phyloP scores from a whole-genome alignment of 305 asterid genomes.

The Plantago rigida region DNA sequence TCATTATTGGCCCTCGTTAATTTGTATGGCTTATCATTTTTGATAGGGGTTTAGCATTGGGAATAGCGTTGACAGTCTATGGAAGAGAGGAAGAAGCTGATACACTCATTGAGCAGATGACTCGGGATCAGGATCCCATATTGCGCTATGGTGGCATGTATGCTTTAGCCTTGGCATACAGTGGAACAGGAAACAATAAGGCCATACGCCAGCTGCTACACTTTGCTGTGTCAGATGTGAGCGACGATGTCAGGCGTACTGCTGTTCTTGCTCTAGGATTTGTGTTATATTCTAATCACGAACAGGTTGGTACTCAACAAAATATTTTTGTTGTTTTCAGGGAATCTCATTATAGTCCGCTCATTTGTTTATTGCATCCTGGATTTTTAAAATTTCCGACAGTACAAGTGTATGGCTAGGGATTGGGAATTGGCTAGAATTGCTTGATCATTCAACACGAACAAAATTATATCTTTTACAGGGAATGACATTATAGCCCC shows the following conservation, averaged over 20 bases:
- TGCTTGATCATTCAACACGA: too few species aligned
- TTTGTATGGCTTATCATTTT: conserved; percentile 17
- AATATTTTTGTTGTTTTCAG: too few species aligned
- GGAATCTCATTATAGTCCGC: too few species aligned
- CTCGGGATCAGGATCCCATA: conserved; percentile 92
- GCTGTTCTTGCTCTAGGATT: conserved; percentile 96
- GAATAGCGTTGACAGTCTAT: conserved; percentile 85
- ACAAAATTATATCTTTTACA: too few species aligned
- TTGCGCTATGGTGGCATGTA: conserved; percentile 96
- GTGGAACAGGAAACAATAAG: conserved; percentile 90
- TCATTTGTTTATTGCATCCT: too few species aligned
- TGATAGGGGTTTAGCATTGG: conserved; percentile 81
- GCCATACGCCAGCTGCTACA: conserved; percentile 90
- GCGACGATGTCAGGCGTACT: conserved; percentile 92
- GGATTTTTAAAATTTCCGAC: too few species aligned
- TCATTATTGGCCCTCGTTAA: conserved; percentile 16
- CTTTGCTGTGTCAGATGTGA: conserved; percentile 95
- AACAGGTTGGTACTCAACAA: conserved; percentile 49
- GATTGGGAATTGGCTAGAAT: too few species aligned
- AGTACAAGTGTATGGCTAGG: too few species aligned
- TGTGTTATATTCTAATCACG: conserved; percentile 81
- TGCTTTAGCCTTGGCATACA: conserved; percentile 87
- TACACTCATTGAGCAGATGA: conserved; percentile 82
- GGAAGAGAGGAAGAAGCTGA: conserved; percentile 95
- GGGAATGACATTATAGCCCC: too few species aligned